These are phyloP conservation scores for Fusarium buharicum DNA, from an alignment of 2,329 filamentous ascomycete genomes.

Conservation along the genomic window DNA sequence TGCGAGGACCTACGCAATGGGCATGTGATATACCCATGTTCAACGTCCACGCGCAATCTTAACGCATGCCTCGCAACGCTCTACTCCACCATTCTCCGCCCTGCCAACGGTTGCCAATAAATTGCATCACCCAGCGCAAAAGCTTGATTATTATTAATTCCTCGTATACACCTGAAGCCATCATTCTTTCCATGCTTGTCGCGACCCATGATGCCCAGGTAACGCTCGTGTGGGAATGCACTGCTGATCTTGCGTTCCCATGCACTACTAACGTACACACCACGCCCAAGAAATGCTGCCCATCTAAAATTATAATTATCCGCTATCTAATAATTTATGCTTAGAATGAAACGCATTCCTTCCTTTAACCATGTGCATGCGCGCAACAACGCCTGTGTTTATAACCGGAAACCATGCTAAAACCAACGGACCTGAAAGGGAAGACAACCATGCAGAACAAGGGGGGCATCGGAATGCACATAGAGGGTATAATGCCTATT, in stretches of 20 bases:
- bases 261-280: too few species aligned
- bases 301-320: slow-evolving; percentile 38
- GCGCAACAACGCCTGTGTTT: slow-evolving; percentile 16
- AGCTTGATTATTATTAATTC: background rate
- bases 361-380: background rate
- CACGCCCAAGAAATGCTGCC: background rate
- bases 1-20: too few species aligned
- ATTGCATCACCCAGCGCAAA: slow-evolving; percentile 12
- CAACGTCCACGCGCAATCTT: slow-evolving; percentile 30
- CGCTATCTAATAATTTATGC: slow-evolving; percentile 20
- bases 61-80: slow-evolving; percentile 24
- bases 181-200: slow-evolving; percentile 6
- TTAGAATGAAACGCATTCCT: slow-evolving; percentile 34
- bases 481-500: slow-evolving; percentile 49
- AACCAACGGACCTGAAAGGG: slow-evolving; percentile 1
- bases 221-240: slow-evolving; percentile 25
- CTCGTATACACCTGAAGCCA: background rate
- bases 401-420: slow-evolving; percentile 14
- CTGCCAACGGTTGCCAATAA: background rate
- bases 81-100: slow-evolving; percentile 3
- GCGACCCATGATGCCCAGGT: slow-evolving; percentile 7
- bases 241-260: slow-evolving; percentile 5
- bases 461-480: slow-evolving; percentile 42
- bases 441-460: slow-evolving; percentile 17
- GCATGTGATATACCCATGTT: slow-evolving; percentile 27